phyloP scores from a whole-genome alignment of 768 basidiomycete genomes.

The Xerocomus potaroensis region DNA sequence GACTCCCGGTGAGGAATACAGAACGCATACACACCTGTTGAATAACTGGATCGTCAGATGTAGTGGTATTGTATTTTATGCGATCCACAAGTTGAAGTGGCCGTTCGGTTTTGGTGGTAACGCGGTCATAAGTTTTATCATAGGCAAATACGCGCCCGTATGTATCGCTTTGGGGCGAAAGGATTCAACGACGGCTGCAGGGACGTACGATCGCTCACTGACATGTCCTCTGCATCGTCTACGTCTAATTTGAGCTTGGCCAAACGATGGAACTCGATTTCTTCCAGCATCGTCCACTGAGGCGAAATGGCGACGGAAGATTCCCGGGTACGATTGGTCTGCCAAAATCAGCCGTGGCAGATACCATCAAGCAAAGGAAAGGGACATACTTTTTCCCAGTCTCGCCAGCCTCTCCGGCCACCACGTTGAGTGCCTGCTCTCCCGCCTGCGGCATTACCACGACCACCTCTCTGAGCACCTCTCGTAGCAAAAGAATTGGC shows the following conservation, averaged over 20 bases:
- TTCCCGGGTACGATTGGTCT: conserved; percentile 84
- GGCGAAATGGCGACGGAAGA: conserved; percentile 90
- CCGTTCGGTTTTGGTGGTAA: conserved; percentile 89
- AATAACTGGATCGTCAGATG: conserved; percentile 96
- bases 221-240: conserved; percentile 89
- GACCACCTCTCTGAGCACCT: conserved; percentile 42
- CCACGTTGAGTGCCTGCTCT: conserved; percentile 39
- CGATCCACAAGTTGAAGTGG: conserved; percentile 91
- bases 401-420: conserved; percentile 74
- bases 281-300: conserved; percentile 94
- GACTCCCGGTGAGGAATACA: background rate
- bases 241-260: conserved; percentile 91
- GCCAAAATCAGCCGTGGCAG: conserved; percentile 9
- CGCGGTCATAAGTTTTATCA: conserved; percentile 92
- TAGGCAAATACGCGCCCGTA: conserved; percentile 91
- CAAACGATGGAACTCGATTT: conserved; percentile 93
- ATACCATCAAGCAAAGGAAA: background rate
- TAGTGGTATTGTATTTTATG: conserved; percentile 96
- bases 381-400: conserved; percentile 83
- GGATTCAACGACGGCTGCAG: conserved; percentile 5
- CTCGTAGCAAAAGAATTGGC: conserved; percentile 35
- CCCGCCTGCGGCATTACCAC: conserved; percentile 41
- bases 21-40: conserved; percentile 57
- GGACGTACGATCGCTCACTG: conserved; percentile 26
- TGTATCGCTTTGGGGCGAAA: conserved; percentile 49